Percentiles rank a stretch among this genome's conserved stretches.
phyloP scores from a whole-genome alignment of 2,329 filamentous ascomycete genomes.

The Aspergillus felis region DNA sequence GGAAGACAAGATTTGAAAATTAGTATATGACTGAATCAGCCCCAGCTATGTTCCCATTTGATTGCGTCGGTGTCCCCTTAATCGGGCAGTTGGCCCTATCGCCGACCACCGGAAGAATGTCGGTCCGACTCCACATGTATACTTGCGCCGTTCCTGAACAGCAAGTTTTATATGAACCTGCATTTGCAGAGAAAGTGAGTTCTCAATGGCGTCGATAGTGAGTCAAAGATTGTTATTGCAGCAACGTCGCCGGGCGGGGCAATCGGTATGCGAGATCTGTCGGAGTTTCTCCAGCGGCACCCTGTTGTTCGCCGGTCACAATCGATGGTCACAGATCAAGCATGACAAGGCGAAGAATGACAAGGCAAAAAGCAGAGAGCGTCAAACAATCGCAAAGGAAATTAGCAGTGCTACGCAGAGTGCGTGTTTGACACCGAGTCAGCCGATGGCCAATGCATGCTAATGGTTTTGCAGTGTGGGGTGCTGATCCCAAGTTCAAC shows the following conservation, averaged over 20 bases:
- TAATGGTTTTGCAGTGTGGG: conserved; percentile 57
- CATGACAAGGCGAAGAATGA: conserved; percentile 92
- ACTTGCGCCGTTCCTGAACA: background rate
- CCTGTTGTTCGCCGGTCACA: conserved; percentile 65
- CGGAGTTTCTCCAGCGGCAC: conserved; percentile 49
- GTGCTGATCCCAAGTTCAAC: conserved; percentile 69
- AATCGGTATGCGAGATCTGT: conserved; percentile 22
- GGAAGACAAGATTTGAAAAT: background rate
- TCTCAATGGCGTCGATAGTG: conserved; percentile 24
- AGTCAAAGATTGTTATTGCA: conserved; percentile 16
- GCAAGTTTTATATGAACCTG: background rate
- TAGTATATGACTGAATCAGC: conserved; percentile 1
- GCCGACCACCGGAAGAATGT: conserved; percentile 24
- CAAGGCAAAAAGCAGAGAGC: conserved; percentile 65
- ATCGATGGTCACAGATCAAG: conserved; percentile 92
- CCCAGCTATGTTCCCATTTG: background rate
- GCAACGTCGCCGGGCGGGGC: conserved; percentile 5
- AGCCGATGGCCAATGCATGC: background rate
- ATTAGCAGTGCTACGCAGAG: conserved; percentile 73
- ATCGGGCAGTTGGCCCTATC: conserved; percentile 18
- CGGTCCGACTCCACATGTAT: conserved; percentile 24
- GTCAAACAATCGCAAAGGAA: conserved; percentile 64
- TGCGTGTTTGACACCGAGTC: conserved; percentile 36
- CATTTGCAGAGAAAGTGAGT: background rate
- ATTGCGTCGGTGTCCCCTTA: conserved; percentile 8